Conservation (phyloP, 208 protist genomes). For the Acanthamoeba triangularis region DNA sequence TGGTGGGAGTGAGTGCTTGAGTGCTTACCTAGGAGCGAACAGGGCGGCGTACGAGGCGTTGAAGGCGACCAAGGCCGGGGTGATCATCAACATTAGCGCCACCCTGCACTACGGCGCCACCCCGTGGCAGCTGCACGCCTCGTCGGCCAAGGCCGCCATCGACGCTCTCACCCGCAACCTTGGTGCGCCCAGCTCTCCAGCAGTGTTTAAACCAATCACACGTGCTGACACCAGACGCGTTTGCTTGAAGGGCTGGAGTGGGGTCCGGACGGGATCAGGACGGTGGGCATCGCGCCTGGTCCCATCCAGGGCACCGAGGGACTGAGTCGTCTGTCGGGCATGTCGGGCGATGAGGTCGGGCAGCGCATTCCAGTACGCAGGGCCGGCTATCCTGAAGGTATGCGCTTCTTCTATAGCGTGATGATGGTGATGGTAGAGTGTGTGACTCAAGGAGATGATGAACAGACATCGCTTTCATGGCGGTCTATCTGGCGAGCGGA, state of each 20-base stretch:
- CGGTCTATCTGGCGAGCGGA: conserved; percentile 41
- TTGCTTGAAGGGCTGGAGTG: conserved; percentile 80
- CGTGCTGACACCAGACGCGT: background rate
- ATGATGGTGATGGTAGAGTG: background rate
- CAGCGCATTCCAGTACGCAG: conserved; percentile 1
- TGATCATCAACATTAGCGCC: conserved; percentile 86
- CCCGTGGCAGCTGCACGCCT: conserved; percentile 78
- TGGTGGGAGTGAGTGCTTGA: too few relatives aligned
- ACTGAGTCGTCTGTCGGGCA: conserved; percentile 17
- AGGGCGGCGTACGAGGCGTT: conserved; percentile 72
- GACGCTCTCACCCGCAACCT: conserved; percentile 74
- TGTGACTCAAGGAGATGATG: background rate
- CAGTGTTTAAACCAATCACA: too few relatives aligned
- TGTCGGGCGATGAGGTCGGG: background rate
- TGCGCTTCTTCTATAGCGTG: background rate
- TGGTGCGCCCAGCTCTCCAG: background rate
- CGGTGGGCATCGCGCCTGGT: conserved; percentile 77
- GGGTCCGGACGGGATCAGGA: conserved; percentile 78
- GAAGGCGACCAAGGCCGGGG: conserved; percentile 44
- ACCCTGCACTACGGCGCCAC: conserved; percentile 82
- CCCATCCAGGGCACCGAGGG: conserved; percentile 83
- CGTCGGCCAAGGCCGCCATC: conserved; percentile 76
- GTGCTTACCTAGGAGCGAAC: background rate
- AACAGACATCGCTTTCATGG: conserved; percentile 48
- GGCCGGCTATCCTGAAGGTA: conserved; percentile 16